phyloP scores from a whole-genome alignment of 495 filamentous ascomycete genomes.

The Aspergillus nanangensis region DNA sequence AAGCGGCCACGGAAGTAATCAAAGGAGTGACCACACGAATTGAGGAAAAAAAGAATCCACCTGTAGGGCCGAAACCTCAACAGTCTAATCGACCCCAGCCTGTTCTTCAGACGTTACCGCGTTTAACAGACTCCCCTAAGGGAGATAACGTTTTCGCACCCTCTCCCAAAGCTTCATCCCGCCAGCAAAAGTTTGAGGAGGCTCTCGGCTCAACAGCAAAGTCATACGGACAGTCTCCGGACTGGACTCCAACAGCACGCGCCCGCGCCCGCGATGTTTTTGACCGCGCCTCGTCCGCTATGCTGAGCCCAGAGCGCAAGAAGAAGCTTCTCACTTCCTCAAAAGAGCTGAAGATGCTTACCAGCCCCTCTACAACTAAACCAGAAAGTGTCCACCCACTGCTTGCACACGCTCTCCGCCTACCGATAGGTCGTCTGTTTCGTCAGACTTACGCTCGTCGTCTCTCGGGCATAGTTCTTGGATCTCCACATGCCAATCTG shows the following conservation, averaged over 20 bases:
- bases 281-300: conserved; percentile 35
- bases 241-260: conserved; percentile 42
- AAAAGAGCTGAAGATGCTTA: conserved; percentile 36
- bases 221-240: conserved; percentile 54
- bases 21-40: conserved; percentile 62
- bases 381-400: conserved; percentile 36
- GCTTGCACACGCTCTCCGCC: conserved; percentile 32
- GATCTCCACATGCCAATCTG: conserved; percentile 60
- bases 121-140: conserved; percentile 49
- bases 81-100: conserved; percentile 28
- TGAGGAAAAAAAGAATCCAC: conserved; percentile 49
- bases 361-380: conserved; percentile 25
- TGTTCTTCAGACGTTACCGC: conserved; percentile 43
- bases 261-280: conserved; percentile 39
- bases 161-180: conserved; percentile 42
- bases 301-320: conserved; percentile 41
- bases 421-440: conserved; percentile 63
- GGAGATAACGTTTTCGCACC: conserved; percentile 55
- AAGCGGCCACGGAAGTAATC: conserved; percentile 61
- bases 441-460: conserved; percentile 63
- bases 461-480: conserved; percentile 59
- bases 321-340: conserved; percentile 32
- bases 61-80: conserved; percentile 23
- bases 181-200: conserved; percentile 45
- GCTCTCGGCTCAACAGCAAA: conserved; percentile 51